Base-by-base conservation (phyloP, 805 yeast species). In the Myxozyma neotropica region DNA sequence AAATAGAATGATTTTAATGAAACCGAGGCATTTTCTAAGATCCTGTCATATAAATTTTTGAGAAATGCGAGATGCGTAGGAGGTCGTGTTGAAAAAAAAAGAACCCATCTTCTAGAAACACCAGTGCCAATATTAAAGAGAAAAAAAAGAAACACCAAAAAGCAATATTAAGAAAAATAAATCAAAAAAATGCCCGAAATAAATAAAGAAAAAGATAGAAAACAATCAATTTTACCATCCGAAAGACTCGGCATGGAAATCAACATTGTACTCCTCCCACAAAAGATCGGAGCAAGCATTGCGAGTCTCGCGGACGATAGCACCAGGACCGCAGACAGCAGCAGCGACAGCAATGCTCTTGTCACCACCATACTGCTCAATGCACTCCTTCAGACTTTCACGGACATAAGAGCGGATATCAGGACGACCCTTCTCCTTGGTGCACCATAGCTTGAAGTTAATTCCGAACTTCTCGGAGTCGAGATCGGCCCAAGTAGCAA, bases 271-370 rank as follows among this genome's bases (percentile, higher is more conserved):
- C n/a, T 69, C 69, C 31, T 66, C 59, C 56, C 64, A 59, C 33
- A 65, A 55, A 48, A 70, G 48, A 26, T 62, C 65, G 4, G 73
- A 64, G 43, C 66, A 65, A 8, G 65, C 63, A 53, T 71, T 71
- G 27, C 71, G 61, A 6, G 67, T 66, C 27, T 61, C 68, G 23
- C 71, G 64, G 26, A 71, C 58, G 21, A 71, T 55, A 23, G 60
- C 61, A 33, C 67, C 66, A 1, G 73, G 73, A 12, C 73, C 73
- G 61, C 73, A 71, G 17, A 66, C 65, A 15, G 69, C 72, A n/a
- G 70, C 70, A 26, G 60, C 69, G 52, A 33, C 58, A 19, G 46
- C 42, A 33, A 57, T 27, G 56, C 55, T 61, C 57, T 55, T 55
- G 61, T 61, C 63, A 12, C 59, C 59, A 27, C 52, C 59, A 23